phyloP scores from a whole-genome alignment of 2,329 filamentous ascomycete species.

The Botrytis elliptica region DNA sequence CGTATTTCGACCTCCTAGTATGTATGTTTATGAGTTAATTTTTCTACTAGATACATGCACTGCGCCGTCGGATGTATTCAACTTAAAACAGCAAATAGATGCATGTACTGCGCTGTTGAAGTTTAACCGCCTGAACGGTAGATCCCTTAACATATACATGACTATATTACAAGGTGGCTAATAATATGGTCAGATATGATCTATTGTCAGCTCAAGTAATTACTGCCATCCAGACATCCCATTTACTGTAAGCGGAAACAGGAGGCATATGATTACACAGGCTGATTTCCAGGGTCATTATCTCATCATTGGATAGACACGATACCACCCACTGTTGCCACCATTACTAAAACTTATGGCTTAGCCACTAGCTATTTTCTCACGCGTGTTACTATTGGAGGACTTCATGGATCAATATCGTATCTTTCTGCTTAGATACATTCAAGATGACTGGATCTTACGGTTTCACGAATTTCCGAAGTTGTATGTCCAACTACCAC shows the following conservation, averaged over 20 bases:
- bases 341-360: background rate
- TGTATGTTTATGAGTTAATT: no score
- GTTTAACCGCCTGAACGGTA: background rate
- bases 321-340: background rate
- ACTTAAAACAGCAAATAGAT: background rate
- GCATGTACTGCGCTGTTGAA: background rate
- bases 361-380: background rate
- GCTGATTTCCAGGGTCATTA: background rate
- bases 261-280: background rate
- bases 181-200: background rate
- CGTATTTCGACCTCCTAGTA: no score
- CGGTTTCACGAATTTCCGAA: no score
- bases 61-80: background rate
- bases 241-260: background rate
- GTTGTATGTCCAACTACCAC: background rate
- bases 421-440: background rate
- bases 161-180: background rate
- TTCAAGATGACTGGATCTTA: background rate
- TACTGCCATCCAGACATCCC: background rate
- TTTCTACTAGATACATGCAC: no score
- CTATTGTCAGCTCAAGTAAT: no score
- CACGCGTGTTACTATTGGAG: background rate
- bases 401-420: background rate
- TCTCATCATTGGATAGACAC: background rate
- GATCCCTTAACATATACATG: background rate